Conservation (phyloP, 805 yeast species). For the Lachancea kluyveri region DNA sequence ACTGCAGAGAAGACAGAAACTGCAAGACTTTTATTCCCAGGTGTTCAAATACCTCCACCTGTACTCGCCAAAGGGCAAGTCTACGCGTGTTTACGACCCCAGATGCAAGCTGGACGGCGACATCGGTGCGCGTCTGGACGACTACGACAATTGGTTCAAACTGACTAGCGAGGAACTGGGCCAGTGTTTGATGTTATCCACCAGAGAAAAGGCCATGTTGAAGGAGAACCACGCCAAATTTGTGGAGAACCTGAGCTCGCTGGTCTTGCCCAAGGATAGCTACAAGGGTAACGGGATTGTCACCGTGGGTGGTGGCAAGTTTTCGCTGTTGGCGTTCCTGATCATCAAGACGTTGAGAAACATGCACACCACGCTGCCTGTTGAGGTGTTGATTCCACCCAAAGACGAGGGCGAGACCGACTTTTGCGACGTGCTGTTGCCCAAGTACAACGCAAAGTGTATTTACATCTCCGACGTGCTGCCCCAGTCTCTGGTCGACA, state of each 20-base stretch:
- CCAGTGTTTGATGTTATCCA: conserved; percentile 8
- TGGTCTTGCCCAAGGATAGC: conserved; percentile 7
- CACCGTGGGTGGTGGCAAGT: conserved; percentile 70
- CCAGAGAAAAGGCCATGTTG: conserved; percentile 7
- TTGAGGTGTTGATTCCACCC: conserved; percentile 76
- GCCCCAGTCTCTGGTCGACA: conserved; percentile 39
- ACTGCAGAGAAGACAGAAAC: conserved; percentile 2
- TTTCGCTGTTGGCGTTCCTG: conserved; percentile 55
- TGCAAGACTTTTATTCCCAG: conserved; percentile 21
- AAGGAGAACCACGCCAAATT: conserved; percentile 12
- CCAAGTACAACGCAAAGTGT: conserved; percentile 59
- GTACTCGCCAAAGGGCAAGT: conserved; percentile 6
- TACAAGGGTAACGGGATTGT: conserved; percentile 54
- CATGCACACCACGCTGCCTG: conserved; percentile 62
- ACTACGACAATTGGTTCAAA: conserved; percentile 8
- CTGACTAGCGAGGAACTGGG: conserved; percentile 9
- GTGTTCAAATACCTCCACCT: conserved; percentile 11
- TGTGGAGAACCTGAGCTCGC: conserved; percentile 9
- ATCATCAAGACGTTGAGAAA: conserved; percentile 52
- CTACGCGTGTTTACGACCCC: conserved; percentile 5
- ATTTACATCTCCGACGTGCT: conserved; percentile 45
- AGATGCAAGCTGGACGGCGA: conserved; percentile 10
- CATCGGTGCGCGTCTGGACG: conserved; percentile 10
- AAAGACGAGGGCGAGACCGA: conserved; percentile 65
- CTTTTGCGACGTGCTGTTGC: conserved; percentile 59